phyloP scores from a whole-genome alignment of 2,329 filamentous ascomycete genomes.

The Leptographium radiaticola region DNA sequence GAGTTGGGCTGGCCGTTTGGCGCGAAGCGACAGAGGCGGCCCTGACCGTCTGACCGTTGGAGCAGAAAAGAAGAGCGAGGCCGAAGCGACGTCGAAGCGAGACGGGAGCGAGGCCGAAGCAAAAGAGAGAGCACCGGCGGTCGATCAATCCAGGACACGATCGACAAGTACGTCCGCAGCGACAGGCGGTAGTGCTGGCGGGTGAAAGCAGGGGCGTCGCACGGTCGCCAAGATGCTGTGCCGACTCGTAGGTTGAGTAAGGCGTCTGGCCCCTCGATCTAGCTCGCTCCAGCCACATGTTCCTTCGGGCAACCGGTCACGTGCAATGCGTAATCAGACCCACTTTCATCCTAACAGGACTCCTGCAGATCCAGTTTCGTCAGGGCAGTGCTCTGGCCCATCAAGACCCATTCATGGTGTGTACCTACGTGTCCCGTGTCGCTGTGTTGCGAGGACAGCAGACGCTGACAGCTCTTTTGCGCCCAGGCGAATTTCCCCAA shows the following conservation, averaged over 20 bases:
- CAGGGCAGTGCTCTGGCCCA: background rate
- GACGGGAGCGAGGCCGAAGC: background rate
- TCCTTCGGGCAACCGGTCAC: background rate
- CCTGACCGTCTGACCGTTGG: background rate
- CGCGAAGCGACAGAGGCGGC: too few species aligned
- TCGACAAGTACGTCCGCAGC: background rate
- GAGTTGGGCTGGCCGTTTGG: background rate
- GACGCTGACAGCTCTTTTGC: slow-evolving; percentile 1
- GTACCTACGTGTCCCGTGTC: background rate
- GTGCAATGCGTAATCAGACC: background rate
- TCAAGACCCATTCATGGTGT: background rate
- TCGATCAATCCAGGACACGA: background rate
- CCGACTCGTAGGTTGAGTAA: background rate
- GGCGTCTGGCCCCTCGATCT: background rate
- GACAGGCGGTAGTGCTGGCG: background rate
- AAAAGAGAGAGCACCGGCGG: background rate
- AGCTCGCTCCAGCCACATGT: slow-evolving; percentile 1
- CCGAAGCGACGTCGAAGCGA: background rate
- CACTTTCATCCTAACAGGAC: background rate
- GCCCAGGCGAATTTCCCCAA: slow-evolving; percentile 73
- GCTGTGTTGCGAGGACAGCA: too few species aligned
- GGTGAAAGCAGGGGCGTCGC: background rate
- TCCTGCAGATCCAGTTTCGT: background rate
- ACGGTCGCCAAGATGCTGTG: background rate
- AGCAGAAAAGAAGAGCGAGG: background rate